Percentiles rank a stretch among this genome's conserved stretches.
phyloP scores from a whole-genome alignment of 176 grass and related monocot genomes.

The Otatea glauca region DNA sequence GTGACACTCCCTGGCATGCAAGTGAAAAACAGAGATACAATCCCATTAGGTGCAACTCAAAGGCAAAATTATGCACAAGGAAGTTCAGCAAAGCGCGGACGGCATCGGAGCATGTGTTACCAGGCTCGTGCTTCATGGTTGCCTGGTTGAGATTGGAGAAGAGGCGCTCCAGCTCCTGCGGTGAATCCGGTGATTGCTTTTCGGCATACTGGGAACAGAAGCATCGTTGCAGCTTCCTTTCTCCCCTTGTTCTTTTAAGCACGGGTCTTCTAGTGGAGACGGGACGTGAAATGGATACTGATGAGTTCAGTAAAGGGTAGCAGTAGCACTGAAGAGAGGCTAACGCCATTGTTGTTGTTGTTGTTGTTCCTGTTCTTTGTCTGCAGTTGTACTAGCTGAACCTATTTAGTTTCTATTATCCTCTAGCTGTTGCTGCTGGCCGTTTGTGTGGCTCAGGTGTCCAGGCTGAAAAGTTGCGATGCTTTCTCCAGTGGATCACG shows the following conservation, averaged over 20 bases:
- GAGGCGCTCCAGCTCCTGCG: slow-evolving; percentile 63
- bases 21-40: slow-evolving; percentile 8
- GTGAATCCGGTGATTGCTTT: slow-evolving; percentile 44
- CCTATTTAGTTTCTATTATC: neutral
- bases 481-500: neutral
- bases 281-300: neutral
- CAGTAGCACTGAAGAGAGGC: slow-evolving; percentile 43
- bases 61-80: neutral
- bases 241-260: neutral
- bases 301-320: slow-evolving; percentile 39
- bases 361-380: neutral
- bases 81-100: neutral
- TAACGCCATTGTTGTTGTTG: slow-evolving; percentile 37
- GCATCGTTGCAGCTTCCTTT: slow-evolving; percentile 44
- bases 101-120: slow-evolving; percentile 23
- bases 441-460: slow-evolving; percentile 36
- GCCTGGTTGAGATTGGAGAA: slow-evolving; percentile 93
- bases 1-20: slow-evolving; percentile 74
- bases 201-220: slow-evolving; percentile 50
- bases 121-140: slow-evolving; percentile 88
- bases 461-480: slow-evolving; percentile 1
- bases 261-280: neutral
- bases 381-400: slow-evolving; percentile 1
- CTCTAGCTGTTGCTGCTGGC: slow-evolving; percentile 1
- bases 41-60: neutral